phyloP scores from a whole-genome alignment of 2,329 filamentous ascomycete species.

The Mycocentrospora acerina region DNA sequence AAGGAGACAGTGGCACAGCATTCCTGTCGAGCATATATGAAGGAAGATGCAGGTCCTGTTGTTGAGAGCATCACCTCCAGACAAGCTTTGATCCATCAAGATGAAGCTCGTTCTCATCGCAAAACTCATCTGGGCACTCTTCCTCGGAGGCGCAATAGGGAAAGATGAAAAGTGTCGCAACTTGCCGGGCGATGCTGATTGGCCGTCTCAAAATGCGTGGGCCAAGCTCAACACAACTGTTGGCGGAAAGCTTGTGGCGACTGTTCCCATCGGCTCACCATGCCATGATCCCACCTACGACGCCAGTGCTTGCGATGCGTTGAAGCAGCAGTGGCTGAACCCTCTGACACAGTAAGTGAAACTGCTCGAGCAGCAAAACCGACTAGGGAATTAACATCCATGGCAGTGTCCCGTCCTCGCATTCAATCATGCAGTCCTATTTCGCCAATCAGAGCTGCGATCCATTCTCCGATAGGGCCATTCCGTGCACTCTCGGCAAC shows the following conservation, averaged over 20 bases:
- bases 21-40: conserved; percentile 7
- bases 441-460: conserved; percentile 19
- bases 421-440: conserved; percentile 18
- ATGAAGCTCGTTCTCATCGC: conserved; percentile 14
- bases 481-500: conserved; percentile 25
- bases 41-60: conserved; percentile 1
- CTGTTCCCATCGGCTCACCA: conserved; percentile 42
- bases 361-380: conserved; percentile 10
- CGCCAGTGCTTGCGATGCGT: conserved; percentile 9
- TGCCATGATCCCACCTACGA: conserved; percentile 35
- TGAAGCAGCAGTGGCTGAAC: conserved; percentile 18
- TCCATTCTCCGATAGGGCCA: conserved; percentile 12
- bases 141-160: conserved; percentile 1
- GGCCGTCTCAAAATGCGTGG: conserved; percentile 39
- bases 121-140: conserved; percentile 9
- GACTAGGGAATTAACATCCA: not conserved
- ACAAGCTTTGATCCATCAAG: conserved; percentile 3
- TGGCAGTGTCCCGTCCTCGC: conserved; percentile 7
- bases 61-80: conserved; percentile 3
- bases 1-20: conserved; percentile 7
- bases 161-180: conserved; percentile 11
- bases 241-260: conserved; percentile 41
- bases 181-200: conserved; percentile 38
- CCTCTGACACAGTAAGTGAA: conserved; percentile 17
- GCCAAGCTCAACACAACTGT: conserved; percentile 40